Conservation (phyloP, 306 rosid species). For the cucumber (Cucumis sativus) region Cucumber_9930_V3 NC_026660.2:30259001-30259500, state of each 20-base stretch:
- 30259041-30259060: slow-evolving; percentile 71
- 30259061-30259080: slow-evolving; percentile 38
- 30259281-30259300: not conserved
- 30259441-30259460: not conserved
- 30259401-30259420: not conserved
- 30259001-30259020: slow-evolving; percentile 53
- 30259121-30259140: not conserved
- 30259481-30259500: not conserved
- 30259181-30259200: slow-evolving; percentile 70
- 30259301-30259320: not conserved
- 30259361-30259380: not conserved
- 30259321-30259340: not conserved
- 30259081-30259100: not conserved
- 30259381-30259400: not conserved
- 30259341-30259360: not conserved
- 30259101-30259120: not conserved
- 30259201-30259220: slow-evolving; percentile 61
- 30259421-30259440: not conserved
- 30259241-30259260: slow-evolving; percentile 59
- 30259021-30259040: slow-evolving; percentile 45
- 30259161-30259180: not conserved
- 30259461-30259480: not conserved
- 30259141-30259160: not conserved
- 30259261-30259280: slow-evolving; percentile 37
- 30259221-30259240: slow-evolving; percentile 80